phyloP scores from a whole-genome alignment of 129 eudicot genomes.

The Artemisia annua region DNA sequence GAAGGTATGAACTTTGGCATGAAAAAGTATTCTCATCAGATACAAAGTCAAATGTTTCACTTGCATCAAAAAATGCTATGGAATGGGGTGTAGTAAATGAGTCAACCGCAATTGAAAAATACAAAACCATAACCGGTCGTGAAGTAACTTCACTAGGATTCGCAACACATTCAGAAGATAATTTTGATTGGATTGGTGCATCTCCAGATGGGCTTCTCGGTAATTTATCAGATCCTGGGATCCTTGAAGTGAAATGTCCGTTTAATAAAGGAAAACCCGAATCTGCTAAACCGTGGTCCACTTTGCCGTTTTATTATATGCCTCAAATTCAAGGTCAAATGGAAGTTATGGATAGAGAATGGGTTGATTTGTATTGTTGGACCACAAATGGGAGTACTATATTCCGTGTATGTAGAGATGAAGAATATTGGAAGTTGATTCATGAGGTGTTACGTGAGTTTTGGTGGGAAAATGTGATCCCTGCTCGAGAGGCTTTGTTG shows the following conservation, averaged over 20 bases:
- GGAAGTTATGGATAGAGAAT: constrained; percentile 96
- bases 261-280: constrained; percentile 92
- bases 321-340: constrained; percentile 98
- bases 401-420: constrained; percentile 72
- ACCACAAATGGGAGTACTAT: constrained; percentile 87
- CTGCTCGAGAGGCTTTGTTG: constrained; percentile 74
- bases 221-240: constrained; percentile 62
- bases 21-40: constrained; percentile 67
- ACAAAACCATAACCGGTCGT: constrained; percentile 78
- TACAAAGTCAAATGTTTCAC: constrained; percentile 22
- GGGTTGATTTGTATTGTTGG: constrained; percentile 97
- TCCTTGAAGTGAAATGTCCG: constrained; percentile 93
- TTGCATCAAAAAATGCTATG: constrained; percentile 57
- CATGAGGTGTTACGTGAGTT: constrained; percentile 73
- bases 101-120: constrained; percentile 67
- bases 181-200: constrained; percentile 79
- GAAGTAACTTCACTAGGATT: constrained; percentile 77
- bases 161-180: constrained; percentile 72
- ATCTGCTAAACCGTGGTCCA: constrained; percentile 66
- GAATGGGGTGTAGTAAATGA: constrained; percentile 89
- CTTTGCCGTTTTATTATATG: constrained; percentile 93
- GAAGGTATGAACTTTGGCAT: constrained; percentile 79
- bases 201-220: constrained; percentile 93
- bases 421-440: constrained; percentile 73
- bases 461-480: constrained; percentile 97